Base-by-base conservation (phyloP, 257 asterid species). In the Solanum acaule region DNA sequence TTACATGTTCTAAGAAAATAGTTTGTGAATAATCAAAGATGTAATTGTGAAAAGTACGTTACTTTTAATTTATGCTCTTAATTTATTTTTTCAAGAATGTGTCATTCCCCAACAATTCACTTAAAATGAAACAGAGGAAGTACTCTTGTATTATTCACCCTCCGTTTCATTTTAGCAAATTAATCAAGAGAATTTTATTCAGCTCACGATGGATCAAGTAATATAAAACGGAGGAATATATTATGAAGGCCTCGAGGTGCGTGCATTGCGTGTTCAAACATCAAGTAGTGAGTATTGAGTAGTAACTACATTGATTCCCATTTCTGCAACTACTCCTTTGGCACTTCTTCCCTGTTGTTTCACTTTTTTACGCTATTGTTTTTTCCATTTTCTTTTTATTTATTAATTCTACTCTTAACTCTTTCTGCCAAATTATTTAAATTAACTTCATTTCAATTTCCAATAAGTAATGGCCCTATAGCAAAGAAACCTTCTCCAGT, bases 381-480 rank as follows among this genome's bases (percentile, higher is more conserved):
- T 13, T 14, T 68, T 33, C 75, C 76, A 29, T 14, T 29, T 27
- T 27, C 6, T 27, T 68, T 68, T 67, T 67, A 29, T 70, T 83
- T 71, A 35, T 11, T 34, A 37, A 27, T 25, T 22, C 61, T 77
- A 18, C 63, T 56, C 63, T 56, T 56, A 38, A 81, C 27, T 46
- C 25, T 27, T 20, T 4, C 9, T 79, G 68, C 37, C 44, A 79
- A 31, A 79, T 16, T 79, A 46, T 27, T 44, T 81, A 46, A 73
- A 73, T 81, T 3, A 46, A 18, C 42, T 25, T 59, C 25, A 49
- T 34, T 89, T 85, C 90, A 87, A 84, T 89, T 89, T 88, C 91
- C 91, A 78, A 87, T 46, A 88, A 29, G 70, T 82, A 82, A 82
- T 82, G 2, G 22, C 37, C 86, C 86, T 49, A 29, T 75, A 22